A percentile compares a stretch with the other conserved stretches of the same genome.
These are phyloP conservation scores for Phytophthora idaei DNA, from an alignment of 352 stramenopile genomes.

Conservation along the genomic window DNA sequence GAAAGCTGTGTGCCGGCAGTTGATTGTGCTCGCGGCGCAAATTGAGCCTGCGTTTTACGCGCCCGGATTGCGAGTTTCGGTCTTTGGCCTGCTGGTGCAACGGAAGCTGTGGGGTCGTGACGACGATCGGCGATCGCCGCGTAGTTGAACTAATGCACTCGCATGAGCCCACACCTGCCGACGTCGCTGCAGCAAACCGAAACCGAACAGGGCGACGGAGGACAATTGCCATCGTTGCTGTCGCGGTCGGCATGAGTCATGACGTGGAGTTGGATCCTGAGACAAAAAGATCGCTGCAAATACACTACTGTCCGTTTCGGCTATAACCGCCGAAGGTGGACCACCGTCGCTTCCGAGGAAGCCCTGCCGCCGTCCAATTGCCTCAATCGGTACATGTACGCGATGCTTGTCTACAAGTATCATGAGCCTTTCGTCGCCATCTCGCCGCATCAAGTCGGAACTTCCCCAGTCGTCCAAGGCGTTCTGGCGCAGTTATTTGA, in stretches of 20 bases:
- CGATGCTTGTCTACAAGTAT: conserved; percentile 9
- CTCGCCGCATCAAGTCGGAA: conserved; percentile 16
- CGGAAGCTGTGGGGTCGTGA: conserved; percentile 14
- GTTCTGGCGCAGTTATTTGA: conserved; percentile 11
- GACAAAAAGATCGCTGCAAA: conserved; percentile 6
- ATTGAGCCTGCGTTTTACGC: no score
- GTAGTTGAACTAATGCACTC: no score
- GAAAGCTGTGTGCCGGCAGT: background rate
- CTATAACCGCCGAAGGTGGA: background rate
- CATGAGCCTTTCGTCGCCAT: conserved; percentile 22
- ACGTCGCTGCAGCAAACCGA: background rate
- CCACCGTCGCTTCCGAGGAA: no score
- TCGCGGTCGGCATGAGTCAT: background rate
- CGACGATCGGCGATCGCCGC: conserved; percentile 6
- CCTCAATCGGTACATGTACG: conserved; percentile 11
- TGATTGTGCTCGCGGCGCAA: conserved; percentile 14
- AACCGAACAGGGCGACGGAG: background rate
- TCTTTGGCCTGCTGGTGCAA: conserved; percentile 18
- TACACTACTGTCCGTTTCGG: conserved; percentile 5
- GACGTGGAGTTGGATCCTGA: conserved; percentile 1
- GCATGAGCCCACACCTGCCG: background rate
- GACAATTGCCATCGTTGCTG: conserved; percentile 1
- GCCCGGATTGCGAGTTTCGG: conserved; percentile 6
- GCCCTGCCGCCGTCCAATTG: conserved; percentile 11
- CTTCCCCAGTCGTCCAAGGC: background rate